A percentile compares a stretch with the other conserved stretches of the same genome.
Evolutionary conservation across 2,329 filamentous ascomycete genomes (phyloP).

Genomic region (Trichoderma semiorbis): DNA sequence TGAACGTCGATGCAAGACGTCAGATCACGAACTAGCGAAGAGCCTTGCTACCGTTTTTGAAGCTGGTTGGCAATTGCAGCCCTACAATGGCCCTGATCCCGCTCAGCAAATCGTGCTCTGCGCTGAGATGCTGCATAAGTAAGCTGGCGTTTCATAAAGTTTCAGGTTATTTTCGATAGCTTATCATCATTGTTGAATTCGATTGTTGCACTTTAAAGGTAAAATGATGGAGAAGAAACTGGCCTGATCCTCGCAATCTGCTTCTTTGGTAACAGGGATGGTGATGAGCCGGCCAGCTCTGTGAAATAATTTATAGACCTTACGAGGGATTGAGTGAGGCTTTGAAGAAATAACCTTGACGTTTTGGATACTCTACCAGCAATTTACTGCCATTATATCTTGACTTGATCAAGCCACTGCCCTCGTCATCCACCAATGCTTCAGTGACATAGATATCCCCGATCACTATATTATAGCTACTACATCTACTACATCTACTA

Average conservation of each 20-base stretch:
- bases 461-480: neutral
- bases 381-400: neutral
- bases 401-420: neutral
- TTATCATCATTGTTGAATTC: too few species aligned
- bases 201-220: too few species aligned
- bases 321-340: neutral
- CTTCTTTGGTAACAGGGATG: neutral
- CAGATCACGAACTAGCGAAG: too few species aligned
- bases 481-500: too few species aligned
- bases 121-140: neutral
- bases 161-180: too few species aligned
- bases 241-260: neutral
- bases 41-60: neutral
- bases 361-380: neutral
- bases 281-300: neutral
- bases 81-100: too few species aligned
- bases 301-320: neutral
- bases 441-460: slow-evolving; percentile 21
- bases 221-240: too few species aligned
- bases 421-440: neutral
- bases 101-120: neutral
- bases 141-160: too few species aligned
- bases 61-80: neutral
- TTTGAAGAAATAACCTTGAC: neutral
- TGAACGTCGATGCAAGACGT: too few species aligned